Evolutionary conservation across 768 basidiomycete species (phyloP).

Genomic region (Leccinellum luteum): DNA sequence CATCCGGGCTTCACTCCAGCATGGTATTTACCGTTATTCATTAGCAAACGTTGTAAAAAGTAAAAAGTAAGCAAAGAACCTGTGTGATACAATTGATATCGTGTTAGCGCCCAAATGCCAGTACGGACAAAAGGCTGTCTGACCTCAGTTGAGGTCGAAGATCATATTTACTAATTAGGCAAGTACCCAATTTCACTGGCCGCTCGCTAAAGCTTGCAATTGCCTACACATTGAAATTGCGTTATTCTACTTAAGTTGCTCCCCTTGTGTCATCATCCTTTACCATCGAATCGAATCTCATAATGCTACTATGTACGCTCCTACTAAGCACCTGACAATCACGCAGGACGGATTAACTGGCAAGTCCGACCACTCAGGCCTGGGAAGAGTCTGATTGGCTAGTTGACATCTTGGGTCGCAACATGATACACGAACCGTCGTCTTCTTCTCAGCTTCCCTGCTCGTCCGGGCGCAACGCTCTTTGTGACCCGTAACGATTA

Average conservation of each 20-base stretch:
- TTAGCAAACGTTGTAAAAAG: no score
- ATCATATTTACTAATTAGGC: neutral
- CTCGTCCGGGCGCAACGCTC: neutral
- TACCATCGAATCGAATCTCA: no score
- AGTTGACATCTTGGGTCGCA: conserved; percentile 13
- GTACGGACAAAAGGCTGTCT: no score
- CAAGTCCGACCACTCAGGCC: neutral
- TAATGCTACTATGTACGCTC: no score
- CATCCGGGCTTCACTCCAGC: no score
- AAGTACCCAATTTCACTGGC: neutral
- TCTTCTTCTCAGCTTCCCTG: conserved; percentile 4
- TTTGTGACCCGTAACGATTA: neutral
- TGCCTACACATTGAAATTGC: neutral
- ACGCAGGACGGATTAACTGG: neutral
- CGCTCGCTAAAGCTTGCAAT: no score
- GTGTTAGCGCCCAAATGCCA: no score
- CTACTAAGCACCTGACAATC: no score
- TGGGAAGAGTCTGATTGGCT: neutral
- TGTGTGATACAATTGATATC: no score
- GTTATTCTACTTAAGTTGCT: neutral
- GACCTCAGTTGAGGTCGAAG: neutral
- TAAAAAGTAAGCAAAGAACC: no score
- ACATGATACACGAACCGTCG: conserved; percentile 4
- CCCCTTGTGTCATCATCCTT: no score
- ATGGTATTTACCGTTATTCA: no score